A percentile compares a stretch with the other conserved stretches of the same genome.
Evolutionary conservation across 2,329 filamentous ascomycete genomes (phyloP).

Genomic region (Aspergillus costaricaensis): DNA sequence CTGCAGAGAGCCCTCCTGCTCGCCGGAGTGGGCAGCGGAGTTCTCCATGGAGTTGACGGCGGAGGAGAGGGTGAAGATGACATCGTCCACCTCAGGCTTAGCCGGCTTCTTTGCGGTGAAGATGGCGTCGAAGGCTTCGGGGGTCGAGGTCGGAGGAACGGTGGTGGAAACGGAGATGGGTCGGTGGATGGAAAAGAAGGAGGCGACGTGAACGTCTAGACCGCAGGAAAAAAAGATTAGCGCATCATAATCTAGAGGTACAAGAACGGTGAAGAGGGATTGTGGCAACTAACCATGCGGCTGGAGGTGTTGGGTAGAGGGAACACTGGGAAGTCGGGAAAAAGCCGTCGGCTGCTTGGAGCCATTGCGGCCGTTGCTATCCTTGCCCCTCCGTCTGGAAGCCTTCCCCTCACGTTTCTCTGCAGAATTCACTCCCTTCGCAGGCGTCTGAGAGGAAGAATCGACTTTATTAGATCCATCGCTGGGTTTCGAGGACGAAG

Average conservation of each 20-base stretch:
- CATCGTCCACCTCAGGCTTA: conserved; percentile 52
- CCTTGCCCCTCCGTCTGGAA: conserved; percentile 39
- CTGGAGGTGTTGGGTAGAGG: conserved; percentile 51
- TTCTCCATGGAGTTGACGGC: conserved; percentile 49
- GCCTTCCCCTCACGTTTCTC: conserved; percentile 41
- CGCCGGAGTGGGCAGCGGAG: conserved; percentile 33
- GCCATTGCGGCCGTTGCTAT: conserved; percentile 34
- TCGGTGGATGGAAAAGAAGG: conserved; percentile 94
- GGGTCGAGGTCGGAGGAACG: conserved; percentile 70
- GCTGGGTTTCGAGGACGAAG: conserved; percentile 52
- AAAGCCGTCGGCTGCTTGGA: conserved; percentile 43
- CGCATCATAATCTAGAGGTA: not conserved
- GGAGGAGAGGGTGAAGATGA: conserved; percentile 66
- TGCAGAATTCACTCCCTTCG: conserved; percentile 41
- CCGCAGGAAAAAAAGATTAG: conserved; percentile 10
- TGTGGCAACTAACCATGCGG: conserved; percentile 44
- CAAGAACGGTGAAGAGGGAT: not conserved
- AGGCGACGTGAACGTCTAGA: conserved; percentile 80
- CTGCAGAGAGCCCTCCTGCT: conserved; percentile 39
- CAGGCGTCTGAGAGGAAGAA: conserved; percentile 40
- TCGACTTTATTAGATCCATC: conserved; percentile 48
- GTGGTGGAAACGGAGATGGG: conserved; percentile 86
- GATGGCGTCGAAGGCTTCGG: conserved; percentile 79
- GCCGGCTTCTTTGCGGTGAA: conserved; percentile 64
- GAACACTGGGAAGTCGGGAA: conserved; percentile 51